Base-by-base conservation (phyloP, 441 rosid species). In the Jatropha podagrica region DNA sequence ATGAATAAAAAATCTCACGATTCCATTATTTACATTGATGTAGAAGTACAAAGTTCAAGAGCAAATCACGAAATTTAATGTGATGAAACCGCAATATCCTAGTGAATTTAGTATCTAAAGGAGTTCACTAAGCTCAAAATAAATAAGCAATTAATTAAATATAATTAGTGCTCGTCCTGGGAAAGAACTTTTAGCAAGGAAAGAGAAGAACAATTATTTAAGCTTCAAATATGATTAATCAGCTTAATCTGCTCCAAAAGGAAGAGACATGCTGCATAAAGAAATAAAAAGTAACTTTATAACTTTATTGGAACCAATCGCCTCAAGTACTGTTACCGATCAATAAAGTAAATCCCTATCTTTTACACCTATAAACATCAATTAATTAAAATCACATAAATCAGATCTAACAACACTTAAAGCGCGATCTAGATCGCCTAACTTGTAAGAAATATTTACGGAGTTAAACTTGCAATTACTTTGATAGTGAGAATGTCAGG, bases 391-490 rank as follows among this genome's bases (percentile, higher is more conserved):
- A 71, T 23, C 20, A 23, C 18, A 58, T 0, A 42, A 18, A 12
- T 60, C 51, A 68, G 74, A 76, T 69, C 73, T 15, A 60, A 9
- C 18, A 37, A 51, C 15, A 60, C 12, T n/a, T 23, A 48, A 27
- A 13, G 10, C 62, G 51, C 61, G 78, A 76, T 76, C 78, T 51
- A 20, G 68, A 61, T 60, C 69, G 20, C n/a, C 10, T 65, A 58
- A 46, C 46, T n/a, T 26, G 46, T 14, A 5, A 49, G 3, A 49
- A 49, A 48, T 5, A 51, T 8, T 32, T 12, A 27, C 10, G 27
- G n/a, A 10, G 51, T 37, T 13, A 48, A 66, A 65, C 8, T 18
- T 3, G 13, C 4, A 46, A 20, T 5, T 37, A 54, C 5, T 6
- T 54, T 3, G 58, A 62, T 18, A 4, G 49, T 7, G 5, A 14